phyloP scores from a whole-genome alignment of 306 rosid genomes.

The Cyamopsis tetragonoloba region DNA sequence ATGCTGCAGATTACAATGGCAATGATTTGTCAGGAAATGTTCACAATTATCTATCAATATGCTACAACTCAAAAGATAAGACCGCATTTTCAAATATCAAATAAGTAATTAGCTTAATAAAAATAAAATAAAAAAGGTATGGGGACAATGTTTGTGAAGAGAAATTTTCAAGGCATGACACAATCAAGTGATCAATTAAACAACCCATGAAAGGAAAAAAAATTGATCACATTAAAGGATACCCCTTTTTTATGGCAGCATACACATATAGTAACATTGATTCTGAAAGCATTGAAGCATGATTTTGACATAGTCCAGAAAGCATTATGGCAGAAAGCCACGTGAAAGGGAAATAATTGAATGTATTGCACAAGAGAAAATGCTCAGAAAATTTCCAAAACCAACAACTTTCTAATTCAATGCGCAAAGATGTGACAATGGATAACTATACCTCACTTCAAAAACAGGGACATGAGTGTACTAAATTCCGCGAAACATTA shows the following conservation, averaged over 20 bases:
- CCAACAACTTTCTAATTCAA: slow-evolving; percentile 5
- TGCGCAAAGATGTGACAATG: background rate
- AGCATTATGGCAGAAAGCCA: slow-evolving; percentile 17
- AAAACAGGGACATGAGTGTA: slow-evolving; percentile 7
- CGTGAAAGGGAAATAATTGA: slow-evolving; percentile 28
- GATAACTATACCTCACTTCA: background rate
- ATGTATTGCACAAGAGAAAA: slow-evolving; percentile 17
- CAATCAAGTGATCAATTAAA: slow-evolving; percentile 14
- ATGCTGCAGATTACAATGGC: slow-evolving; percentile 5
- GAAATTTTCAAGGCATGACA: background rate
- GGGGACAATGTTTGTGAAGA: slow-evolving; percentile 2
- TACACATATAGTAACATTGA: slow-evolving; percentile 20
- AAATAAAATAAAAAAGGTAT: background rate
- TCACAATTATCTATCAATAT: slow-evolving; percentile 14
- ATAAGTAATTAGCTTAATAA: background rate
- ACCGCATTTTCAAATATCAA: background rate
- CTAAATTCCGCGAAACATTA: slow-evolving; percentile 4
- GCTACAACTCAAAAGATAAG: background rate
- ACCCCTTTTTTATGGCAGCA: background rate
- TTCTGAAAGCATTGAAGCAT: slow-evolving; percentile 16
- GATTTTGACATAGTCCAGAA: slow-evolving; percentile 23
- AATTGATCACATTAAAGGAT: slow-evolving; percentile 6
- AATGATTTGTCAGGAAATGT: slow-evolving; percentile 18
- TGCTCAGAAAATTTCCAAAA: background rate
- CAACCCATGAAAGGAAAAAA: background rate